Base-by-base conservation (phyloP, 1,284 basidiomycete species). In the Farysia itapuensis region DNA sequence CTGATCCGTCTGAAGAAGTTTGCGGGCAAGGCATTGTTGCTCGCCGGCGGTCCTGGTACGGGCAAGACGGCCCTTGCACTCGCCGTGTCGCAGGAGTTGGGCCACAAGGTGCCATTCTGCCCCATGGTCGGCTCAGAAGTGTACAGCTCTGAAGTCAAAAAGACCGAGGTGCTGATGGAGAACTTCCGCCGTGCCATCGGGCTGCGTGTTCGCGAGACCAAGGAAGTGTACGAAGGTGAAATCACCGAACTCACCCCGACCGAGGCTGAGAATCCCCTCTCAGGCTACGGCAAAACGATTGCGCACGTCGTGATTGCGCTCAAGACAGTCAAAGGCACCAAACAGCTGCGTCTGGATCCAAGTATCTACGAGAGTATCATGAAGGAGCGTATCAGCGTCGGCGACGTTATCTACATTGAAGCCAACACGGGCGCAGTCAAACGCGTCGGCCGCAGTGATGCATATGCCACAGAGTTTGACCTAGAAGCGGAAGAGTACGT, bases 401-500 rank as follows among this genome's bases (percentile, higher is more conserved):
- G 94, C 23, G 94, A 98, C 71, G 92, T 98, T 35, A 88, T 98
- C 48, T 97, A 97, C 77, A 88, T 98, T 51, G 94, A 98, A 78
- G 84, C 84, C 1, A 89, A 93, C 70, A 93, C 90, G 0, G 94
- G 95, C 20, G 90, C 94, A 4, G 93, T 98, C 64, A 97, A 97
- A 87, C 86, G 94, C 16, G 94, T 98, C 6, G 94, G 94, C 11
- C 84, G 94, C 19, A 96, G 93, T 35, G 94, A 98, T 78, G 93
- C 94, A 2, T 98, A 97, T 74, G 92, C 94, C 0, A 92, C 91
- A n/a, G 93, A 94, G 39, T 98, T 91, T 77, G 95, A 97, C 77
- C 84, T 98, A 38, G 95, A 97, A 79, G 91, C 93, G 5, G 94
- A 97, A 77, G 96, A 94, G 39, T 98, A 97, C 73, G 94, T 98